A percentile compares a stretch with the other conserved stretches of the same genome.
phyloP scores from a whole-genome alignment of 257 asterid genomes.

The Nicotiana tomentosiformis region DNA sequence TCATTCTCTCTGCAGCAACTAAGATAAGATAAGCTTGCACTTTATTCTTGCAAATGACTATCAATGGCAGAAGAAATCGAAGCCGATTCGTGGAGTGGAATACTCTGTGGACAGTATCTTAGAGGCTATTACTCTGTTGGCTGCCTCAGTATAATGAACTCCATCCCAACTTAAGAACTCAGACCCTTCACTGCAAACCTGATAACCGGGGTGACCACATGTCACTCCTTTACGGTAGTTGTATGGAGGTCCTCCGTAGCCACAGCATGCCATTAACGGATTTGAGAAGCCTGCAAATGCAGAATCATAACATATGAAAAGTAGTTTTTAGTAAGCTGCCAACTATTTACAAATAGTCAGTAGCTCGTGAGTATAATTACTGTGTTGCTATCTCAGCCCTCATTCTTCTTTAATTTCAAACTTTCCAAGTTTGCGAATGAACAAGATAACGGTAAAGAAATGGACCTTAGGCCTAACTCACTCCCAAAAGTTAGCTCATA shows the following conservation, averaged over 20 bases:
- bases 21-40: not conserved
- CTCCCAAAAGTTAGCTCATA: too few relatives aligned
- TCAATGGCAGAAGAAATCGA: constrained; percentile 64
- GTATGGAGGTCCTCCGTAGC: constrained; percentile 81
- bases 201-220: constrained; percentile 56
- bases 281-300: constrained; percentile 46
- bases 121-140: constrained; percentile 54
- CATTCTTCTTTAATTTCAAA: too few relatives aligned
- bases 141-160: constrained; percentile 80
- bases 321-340: not conserved
- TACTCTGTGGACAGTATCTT: constrained; percentile 56
- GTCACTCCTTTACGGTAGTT: constrained; percentile 43
- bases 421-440: too few relatives aligned
- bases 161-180: constrained; percentile 73
- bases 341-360: not conserved
- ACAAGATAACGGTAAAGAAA: too few relatives aligned
- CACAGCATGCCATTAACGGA: constrained; percentile 85
- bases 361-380: not conserved
- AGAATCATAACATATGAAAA: not conserved
- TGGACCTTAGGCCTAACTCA: too few relatives aligned
- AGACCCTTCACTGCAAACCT: constrained; percentile 51
- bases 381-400: not conserved
- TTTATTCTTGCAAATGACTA: not conserved
- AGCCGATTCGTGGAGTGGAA: constrained; percentile 49
- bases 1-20: not conserved